Evolutionary conservation across 169 alveolate genomes (phyloP).

Genomic region (Cyclospora cayetanensis): DNA sequence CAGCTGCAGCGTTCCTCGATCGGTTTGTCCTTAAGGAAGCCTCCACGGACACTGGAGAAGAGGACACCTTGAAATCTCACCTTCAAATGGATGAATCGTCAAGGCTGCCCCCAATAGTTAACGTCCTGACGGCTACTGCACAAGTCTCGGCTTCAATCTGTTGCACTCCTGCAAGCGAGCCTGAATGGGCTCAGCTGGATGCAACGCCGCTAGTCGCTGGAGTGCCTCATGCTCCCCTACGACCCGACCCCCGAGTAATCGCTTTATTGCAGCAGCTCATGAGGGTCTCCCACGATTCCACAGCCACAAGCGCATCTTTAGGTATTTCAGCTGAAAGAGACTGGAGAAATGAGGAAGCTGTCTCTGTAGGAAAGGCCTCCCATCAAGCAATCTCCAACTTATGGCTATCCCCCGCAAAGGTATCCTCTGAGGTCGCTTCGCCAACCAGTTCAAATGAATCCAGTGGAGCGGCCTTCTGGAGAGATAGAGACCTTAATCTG

Average conservation of each 20-base stretch:
- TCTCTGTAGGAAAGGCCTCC: not conserved
- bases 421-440: not conserved
- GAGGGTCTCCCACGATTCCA: not conserved
- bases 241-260: not conserved
- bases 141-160: not conserved
- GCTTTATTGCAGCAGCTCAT: slow-evolving; percentile 18
- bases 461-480: not conserved
- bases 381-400: not conserved
- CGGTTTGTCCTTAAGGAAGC: not conserved
- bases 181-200: not conserved
- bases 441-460: not conserved
- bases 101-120: not conserved
- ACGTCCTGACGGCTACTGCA: not conserved
- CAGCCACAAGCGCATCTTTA: no score
- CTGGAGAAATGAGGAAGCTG: no score
- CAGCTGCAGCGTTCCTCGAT: not conserved
- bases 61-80: no score
- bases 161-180: not conserved
- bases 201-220: not conserved
- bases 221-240: not conserved
- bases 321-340: no score
- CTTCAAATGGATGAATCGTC: not conserved
- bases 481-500: not conserved
- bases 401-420: not conserved
- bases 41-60: not conserved